Evolutionary conservation across 257 asterid genomes (phyloP).

Genomic region (Primulina eburnea): DNA sequence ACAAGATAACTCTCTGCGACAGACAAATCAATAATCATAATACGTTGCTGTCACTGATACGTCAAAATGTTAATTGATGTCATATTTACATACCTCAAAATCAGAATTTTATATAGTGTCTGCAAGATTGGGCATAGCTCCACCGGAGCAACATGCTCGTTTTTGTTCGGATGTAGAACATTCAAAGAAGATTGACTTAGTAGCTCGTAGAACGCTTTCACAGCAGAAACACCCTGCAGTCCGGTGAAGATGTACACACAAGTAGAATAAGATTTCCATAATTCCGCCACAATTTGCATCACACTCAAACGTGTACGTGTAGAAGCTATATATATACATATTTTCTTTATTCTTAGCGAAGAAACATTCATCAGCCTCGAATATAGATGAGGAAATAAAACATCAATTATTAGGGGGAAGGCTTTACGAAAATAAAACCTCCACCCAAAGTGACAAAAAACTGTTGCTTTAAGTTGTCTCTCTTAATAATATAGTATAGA

Average conservation of each 20-base stretch:
- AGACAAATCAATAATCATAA: constrained; percentile 4
- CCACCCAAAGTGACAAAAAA: neutral
- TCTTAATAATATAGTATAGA: neutral
- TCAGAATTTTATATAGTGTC: constrained; percentile 6
- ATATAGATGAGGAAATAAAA: neutral
- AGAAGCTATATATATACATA: too few species aligned
- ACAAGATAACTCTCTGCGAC: constrained; percentile 50
- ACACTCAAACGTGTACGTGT: too few species aligned
- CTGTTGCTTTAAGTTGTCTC: neutral
- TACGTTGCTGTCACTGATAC: neutral
- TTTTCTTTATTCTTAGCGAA: too few species aligned
- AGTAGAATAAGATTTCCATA: neutral
- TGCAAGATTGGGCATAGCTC: constrained; percentile 33
- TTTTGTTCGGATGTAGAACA: too few species aligned
- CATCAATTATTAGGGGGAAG: neutral
- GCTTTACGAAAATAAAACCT: too few species aligned
- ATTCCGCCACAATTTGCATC: too few species aligned
- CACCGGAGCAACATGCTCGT: too few species aligned
- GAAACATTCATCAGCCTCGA: too few species aligned
- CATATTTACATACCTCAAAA: constrained; percentile 33
- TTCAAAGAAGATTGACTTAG: too few species aligned
- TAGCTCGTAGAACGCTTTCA: too few species aligned
- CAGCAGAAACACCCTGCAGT: constrained; percentile 55
- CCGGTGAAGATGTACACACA: neutral
- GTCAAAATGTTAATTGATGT: neutral